These are phyloP conservation scores for Fraxinus cuspidata DNA, from an alignment of 257 asterid species.

Conservation along the genomic window DNA sequence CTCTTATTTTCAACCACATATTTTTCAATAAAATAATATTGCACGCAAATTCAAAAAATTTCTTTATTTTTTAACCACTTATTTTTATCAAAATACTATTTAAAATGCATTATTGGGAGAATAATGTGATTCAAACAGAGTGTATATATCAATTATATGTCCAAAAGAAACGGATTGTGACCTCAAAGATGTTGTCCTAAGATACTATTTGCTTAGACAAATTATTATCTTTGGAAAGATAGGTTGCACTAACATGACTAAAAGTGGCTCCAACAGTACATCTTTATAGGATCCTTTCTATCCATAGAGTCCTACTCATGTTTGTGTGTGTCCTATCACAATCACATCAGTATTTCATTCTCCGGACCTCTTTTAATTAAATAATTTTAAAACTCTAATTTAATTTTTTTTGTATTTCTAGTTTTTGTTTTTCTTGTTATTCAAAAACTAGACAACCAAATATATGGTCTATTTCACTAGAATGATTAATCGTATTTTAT, in stretches of 20 bases:
- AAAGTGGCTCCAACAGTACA: neutral
- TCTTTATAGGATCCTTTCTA: neutral
- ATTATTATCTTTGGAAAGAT: conserved; percentile 45
- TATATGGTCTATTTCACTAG: neutral
- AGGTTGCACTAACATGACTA: conserved; percentile 40
- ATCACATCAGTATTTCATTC: neutral
- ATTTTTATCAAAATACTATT: too few species aligned
- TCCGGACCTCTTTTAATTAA: neutral
- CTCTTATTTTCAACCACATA: too few species aligned
- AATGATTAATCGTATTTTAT: neutral
- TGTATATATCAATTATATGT: conserved; percentile 21
- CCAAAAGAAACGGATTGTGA: conserved; percentile 80
- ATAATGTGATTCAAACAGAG: too few species aligned
- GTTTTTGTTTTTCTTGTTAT: neutral
- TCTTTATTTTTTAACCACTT: too few species aligned
- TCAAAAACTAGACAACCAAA: neutral
- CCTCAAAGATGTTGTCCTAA: conserved; percentile 56
- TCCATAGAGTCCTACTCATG: neutral
- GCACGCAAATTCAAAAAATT: too few species aligned
- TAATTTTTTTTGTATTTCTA: too few species aligned
- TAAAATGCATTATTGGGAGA: too few species aligned
- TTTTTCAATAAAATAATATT: too few species aligned
- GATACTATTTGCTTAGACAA: conserved; percentile 27
- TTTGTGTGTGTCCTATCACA: neutral
- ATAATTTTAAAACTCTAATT: neutral